phyloP scores from a whole-genome alignment of 306 rosid genomes.

The Inga laurina region DNA sequence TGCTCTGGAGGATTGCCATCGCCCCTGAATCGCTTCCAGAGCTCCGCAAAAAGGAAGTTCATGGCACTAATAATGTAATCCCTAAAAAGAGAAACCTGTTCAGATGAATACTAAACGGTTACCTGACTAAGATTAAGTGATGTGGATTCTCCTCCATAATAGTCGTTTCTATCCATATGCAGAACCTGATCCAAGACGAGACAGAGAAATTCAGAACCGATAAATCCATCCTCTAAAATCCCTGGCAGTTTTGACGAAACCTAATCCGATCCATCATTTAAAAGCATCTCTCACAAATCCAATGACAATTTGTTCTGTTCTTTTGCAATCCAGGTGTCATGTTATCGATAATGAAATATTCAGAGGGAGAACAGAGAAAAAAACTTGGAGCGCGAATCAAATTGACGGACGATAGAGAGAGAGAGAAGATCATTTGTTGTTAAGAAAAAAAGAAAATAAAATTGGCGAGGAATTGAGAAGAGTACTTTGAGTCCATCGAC shows the following conservation, averaged over 20 bases:
- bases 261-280: background rate
- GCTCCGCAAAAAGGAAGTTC: slow-evolving; percentile 29
- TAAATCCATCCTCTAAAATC: background rate
- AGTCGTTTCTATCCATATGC: slow-evolving; percentile 67
- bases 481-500: slow-evolving; percentile 54
- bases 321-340: background rate
- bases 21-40: slow-evolving; percentile 59
- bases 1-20: slow-evolving; percentile 35
- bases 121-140: slow-evolving; percentile 63
- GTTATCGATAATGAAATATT: background rate
- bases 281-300: background rate
- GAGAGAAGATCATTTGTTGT: background rate
- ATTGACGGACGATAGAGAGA: background rate
- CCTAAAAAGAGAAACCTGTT: background rate
- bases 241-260: background rate
- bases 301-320: background rate
- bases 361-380: background rate
- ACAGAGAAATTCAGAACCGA: background rate
- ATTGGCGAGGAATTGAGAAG: background rate
- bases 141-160: slow-evolving; percentile 62
- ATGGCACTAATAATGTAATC: background rate
- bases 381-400: background rate
- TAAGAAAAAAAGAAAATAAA: background rate
- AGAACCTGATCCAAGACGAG: slow-evolving; percentile 39
- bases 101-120: background rate